Percentiles rank a stretch among this genome's conserved stretches.
Evolutionary conservation across 1,284 basidiomycete species (phyloP).

Genomic region (Anthracocystis walkeri): DNA sequence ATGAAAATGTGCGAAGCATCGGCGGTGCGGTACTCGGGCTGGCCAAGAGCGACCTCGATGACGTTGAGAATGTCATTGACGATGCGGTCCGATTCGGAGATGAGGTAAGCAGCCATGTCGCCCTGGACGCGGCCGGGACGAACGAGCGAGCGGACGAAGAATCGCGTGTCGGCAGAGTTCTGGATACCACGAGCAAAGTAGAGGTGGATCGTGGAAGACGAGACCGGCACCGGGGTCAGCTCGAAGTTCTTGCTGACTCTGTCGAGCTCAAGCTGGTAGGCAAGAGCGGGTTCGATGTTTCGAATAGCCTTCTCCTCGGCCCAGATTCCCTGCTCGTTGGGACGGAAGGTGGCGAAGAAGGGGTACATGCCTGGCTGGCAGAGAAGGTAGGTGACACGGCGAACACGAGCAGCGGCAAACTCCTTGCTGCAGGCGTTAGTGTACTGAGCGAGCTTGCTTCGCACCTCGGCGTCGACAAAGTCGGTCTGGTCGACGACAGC

Average conservation of each 20-base stretch:
- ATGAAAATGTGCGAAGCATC: slow-evolving; percentile 73
- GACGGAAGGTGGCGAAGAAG: slow-evolving; percentile 90
- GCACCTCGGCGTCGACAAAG: slow-evolving; percentile 82
- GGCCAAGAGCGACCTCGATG: slow-evolving; percentile 75
- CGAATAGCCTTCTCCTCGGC: slow-evolving; percentile 94
- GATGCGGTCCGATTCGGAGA: slow-evolving; percentile 96
- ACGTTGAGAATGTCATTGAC: slow-evolving; percentile 94
- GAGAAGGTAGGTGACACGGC: slow-evolving; percentile 90
- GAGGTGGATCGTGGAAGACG: slow-evolving; percentile 80
- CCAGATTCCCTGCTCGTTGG: slow-evolving; percentile 79
- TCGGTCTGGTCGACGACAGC: slow-evolving; percentile 75
- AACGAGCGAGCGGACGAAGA: slow-evolving; percentile 96
- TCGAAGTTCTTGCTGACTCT: slow-evolving; percentile 93
- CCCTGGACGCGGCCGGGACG: slow-evolving; percentile 93
- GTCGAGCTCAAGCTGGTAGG: slow-evolving; percentile 96
- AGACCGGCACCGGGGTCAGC: slow-evolving; percentile 79
- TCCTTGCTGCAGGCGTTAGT: slow-evolving; percentile 79
- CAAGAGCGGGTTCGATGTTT: slow-evolving; percentile 97
- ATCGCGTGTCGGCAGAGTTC: slow-evolving; percentile 93
- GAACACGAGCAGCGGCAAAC: slow-evolving; percentile 82
- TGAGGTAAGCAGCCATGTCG: slow-evolving; percentile 93
- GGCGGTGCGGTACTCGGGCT: slow-evolving; percentile 66
- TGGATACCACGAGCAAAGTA: slow-evolving; percentile 95
- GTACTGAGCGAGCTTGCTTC: slow-evolving; percentile 79
- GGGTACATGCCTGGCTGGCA: slow-evolving; percentile 93